Base-by-base conservation (phyloP, 2,329 filamentous ascomycete species). In the Fusarium irregulare region DNA sequence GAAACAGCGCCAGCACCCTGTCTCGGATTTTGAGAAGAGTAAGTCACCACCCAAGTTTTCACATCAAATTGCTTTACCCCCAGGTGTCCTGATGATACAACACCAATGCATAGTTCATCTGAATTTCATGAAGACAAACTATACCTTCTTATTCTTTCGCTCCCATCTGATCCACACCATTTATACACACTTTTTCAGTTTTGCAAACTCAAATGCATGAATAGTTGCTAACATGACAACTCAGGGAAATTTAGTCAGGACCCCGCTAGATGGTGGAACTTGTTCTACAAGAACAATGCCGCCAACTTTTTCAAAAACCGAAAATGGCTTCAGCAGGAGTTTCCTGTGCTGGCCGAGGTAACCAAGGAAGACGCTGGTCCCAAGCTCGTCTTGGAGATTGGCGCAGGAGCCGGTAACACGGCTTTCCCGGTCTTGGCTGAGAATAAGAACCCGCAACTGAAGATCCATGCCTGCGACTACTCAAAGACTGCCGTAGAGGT, bases 291-390 rank as follows among this genome's bases (percentile, higher is more conserved):
- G 82, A 97, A 98, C 83, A 98, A 99, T 81, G 93, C 92, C 21
- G 88, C 91, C 75, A 98, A 98, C 78, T 99, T 99, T 82, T 99
- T 99, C 89, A 99, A 99, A 82, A 92, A 99, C 78, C 89, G 96
- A 70, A 98, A 98, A 79, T 99, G 96, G 96, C 84, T 99, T 32
- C 91, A 92, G 70, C 95, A 98, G 80, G 96, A 99, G 80, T 99
- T 99, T 71, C 96, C 96, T 0, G 83, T 98, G 6, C 83, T 99
- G n/a, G 88, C 86, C 25, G 87, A 92, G 61, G 86, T 97, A 53
- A 95, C 92, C 14, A 83, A 86, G 60, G 86, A 89, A 68, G 89
- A 90, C 61, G 89, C 91, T 4, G 93, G 92, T 6, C 86, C 87
- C 25, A 86, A 89, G 61, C 88, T 90, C 11, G 81, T 99, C 49